Evolutionary conservation across 2,329 filamentous ascomycete species (phyloP).

Genomic region (Parastagonospora avenae): DNA sequence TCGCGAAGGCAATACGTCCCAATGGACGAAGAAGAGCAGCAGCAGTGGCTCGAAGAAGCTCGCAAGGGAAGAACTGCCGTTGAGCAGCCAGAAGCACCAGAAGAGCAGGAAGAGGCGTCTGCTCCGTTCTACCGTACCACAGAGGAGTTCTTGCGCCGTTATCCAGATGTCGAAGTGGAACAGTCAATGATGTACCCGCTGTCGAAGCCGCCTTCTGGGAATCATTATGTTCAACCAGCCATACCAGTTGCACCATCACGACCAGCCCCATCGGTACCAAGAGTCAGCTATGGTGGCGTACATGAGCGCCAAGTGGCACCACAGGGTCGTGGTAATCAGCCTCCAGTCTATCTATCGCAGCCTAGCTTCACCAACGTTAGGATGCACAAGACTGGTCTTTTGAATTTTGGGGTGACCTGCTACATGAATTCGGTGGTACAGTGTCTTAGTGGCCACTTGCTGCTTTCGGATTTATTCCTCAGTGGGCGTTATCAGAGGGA

Average conservation of each 20-base stretch:
- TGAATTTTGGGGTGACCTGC: slow-evolving; percentile 82
- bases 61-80: slow-evolving; percentile 66
- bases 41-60: slow-evolving; percentile 78
- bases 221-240: slow-evolving; percentile 55
- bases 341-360: slow-evolving; percentile 53
- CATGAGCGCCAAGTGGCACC: slow-evolving; percentile 59
- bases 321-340: slow-evolving; percentile 42
- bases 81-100: slow-evolving; percentile 39
- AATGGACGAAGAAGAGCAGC: slow-evolving; percentile 80
- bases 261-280: slow-evolving; percentile 60
- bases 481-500: slow-evolving; percentile 64
- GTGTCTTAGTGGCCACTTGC: slow-evolving; percentile 74
- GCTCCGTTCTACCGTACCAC: slow-evolving; percentile 66
- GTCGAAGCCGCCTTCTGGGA: slow-evolving; percentile 44
- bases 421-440: slow-evolving; percentile 94
- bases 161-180: slow-evolving; percentile 68
- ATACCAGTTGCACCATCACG: slow-evolving; percentile 67
- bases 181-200: slow-evolving; percentile 61
- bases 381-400: slow-evolving; percentile 72
- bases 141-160: slow-evolving; percentile 83
- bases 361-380: slow-evolving; percentile 51
- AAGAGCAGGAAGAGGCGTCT: slow-evolving; percentile 33
- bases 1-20: slow-evolving; percentile 68
- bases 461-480: slow-evolving; percentile 67
- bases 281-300: slow-evolving; percentile 80